Evolutionary conservation across 805 yeast species (phyloP), one percentile per base, ranked within the genome.

Genomic region (Millerozyma miso): DNA sequence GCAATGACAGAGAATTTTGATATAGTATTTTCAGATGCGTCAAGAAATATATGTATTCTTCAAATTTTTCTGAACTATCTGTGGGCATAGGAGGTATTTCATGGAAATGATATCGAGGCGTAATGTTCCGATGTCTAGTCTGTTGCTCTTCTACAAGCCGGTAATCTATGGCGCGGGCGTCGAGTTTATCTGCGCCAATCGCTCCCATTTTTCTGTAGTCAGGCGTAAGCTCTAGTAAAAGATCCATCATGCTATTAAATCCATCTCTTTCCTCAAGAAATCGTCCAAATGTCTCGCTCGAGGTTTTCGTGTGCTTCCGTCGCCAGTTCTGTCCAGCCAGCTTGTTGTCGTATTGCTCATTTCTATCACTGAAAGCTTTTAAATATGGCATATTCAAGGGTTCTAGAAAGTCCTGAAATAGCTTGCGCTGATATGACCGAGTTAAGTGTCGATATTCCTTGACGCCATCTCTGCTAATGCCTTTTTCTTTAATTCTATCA

Each of bases 1-100:
- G 49, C 31, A 69, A 51, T 12, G 71, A 63, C 45, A 60, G 57
- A 3, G 65, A 58, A 41, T 64, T 65, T 26, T 54, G 46, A 51
- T 64, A 70, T 8, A 54, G 52, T n/a, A 62, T 48, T 33, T 49
- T 56, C 50, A 55, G 48, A 43, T 69, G 73, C 1, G 73, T 66
- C 15, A 71, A 47, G 34, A 53, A 53, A 46, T 67, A 62, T 19
- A 70, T 63, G 41, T 65, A 70, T 35, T 65, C 48, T 29, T 58
- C 56, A 42, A 71, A 70, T 12, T 48, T 44, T n/a, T 58, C 59
- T 16, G 37, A 38, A 1, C 65, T 56, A 33, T 65, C 45, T 0
- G 58, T 59, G 2, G 71, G 69, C 4, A 65, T 47, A 3, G 62
- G 59, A 3, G 74, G 73, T 1, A 69, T 32, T 41, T 65, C 71